Evolutionary conservation across 1,139 yeast species (phyloP).

Genomic region (Saccharomyces hybrid): DNA sequence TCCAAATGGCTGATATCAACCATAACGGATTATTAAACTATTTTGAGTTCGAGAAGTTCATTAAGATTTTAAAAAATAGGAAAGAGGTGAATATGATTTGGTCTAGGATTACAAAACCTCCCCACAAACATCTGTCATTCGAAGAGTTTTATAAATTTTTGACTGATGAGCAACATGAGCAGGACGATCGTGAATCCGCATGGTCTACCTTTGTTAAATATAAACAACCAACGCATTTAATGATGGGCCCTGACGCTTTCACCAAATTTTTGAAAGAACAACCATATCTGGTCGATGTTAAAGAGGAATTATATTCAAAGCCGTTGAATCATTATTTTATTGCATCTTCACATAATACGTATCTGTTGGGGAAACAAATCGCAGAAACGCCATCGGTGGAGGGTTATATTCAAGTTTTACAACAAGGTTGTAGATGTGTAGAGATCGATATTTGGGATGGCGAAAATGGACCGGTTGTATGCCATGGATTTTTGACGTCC

Average conservation of each 20-base stretch:
- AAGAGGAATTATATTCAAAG: constrained; percentile 44
- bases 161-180: constrained; percentile 45
- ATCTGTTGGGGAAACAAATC: constrained; percentile 80
- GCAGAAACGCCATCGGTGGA: constrained; percentile 91
- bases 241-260: not conserved
- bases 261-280: constrained; percentile 39
- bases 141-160: constrained; percentile 44
- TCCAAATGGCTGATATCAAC: constrained; percentile 44
- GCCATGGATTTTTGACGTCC: constrained; percentile 84
- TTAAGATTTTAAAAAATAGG: constrained; percentile 45
- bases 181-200: constrained; percentile 28
- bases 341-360: constrained; percentile 93
- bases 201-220: constrained; percentile 42
- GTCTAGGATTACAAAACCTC: constrained; percentile 17
- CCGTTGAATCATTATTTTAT: constrained; percentile 84
- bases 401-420: constrained; percentile 82
- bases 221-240: constrained; percentile 20
- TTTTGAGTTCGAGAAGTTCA: constrained; percentile 66
- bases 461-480: constrained; percentile 69
- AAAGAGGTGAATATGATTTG: constrained; percentile 44
- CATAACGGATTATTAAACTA: constrained; percentile 48
- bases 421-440: constrained; percentile 85
- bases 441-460: constrained; percentile 98
- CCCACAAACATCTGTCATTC: constrained; percentile 26
- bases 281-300: constrained; percentile 28